Evolutionary conservation across 192 early-diverging fungal genomes (phyloP), one percentile per base, ranked within the genome.

Genomic region (Mortierella claussenii): DNA sequence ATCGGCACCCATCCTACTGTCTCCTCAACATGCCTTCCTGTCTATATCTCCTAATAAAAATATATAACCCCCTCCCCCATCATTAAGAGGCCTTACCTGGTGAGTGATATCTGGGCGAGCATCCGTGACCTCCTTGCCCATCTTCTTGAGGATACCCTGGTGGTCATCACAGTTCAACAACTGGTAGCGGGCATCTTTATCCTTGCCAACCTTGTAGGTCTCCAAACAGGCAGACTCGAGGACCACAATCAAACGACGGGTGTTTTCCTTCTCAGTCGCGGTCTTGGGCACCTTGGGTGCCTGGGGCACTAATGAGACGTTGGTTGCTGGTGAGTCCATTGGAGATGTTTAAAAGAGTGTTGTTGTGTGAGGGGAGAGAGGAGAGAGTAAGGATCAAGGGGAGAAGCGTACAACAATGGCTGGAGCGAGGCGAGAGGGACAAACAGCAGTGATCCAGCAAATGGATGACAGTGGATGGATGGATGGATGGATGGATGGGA

Each of bases 111-210:
- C 97, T 10, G 97, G 97, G 34, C 97, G 87, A 79, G 85, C 89
- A 50, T 94, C 91, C 31, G 92, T 83, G 45, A 91, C 81, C 61
- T 93, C 92, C 53, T 85, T 80, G 44, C 89, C 88, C 71, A 92
- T 83, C 70, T 97, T 96, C 54, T 91, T 93, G n/a, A 98, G 80
- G 55, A 94, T 83, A 34, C 92, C 88, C 60, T 91, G 85, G 78
- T 98, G 96, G 81, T 99, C 98, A 78, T 99, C 98, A 69, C 93
- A 95, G 85, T 98, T 98, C 46, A 98, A 85, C 55, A 98, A 83
- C 71, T 95, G 93, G 74, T 97, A 97, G 54, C 85, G 82, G 17
- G 87, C 89, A 46, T 93, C 85, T 48, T 89, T 91, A 60, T 87
- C 81, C 66, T 92, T 91, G 20, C 90, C 89, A 23, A 96, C 86